These are phyloP conservation scores for Wickerhamomyces hampshirensis DNA, from an alignment of 805 yeast genomes.

Conservation along the genomic window DNA sequence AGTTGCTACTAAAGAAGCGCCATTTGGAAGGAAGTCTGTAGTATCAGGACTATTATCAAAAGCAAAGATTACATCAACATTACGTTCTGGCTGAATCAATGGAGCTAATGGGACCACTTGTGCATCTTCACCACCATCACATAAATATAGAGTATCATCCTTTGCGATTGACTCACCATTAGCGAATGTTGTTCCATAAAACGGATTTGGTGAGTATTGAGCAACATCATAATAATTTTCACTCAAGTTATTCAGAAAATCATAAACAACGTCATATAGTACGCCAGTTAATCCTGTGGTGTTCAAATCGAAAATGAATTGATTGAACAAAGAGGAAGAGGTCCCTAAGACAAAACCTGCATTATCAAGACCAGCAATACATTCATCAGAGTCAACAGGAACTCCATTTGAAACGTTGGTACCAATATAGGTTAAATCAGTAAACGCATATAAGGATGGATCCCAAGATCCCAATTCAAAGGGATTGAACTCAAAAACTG, in stretches of 20 bases:
- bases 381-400: slow-evolving; percentile 41
- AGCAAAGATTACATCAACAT: slow-evolving; percentile 58
- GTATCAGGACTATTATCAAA: slow-evolving; percentile 70
- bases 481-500: slow-evolving; percentile 59
- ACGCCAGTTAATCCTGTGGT: slow-evolving; percentile 44
- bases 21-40: slow-evolving; percentile 57
- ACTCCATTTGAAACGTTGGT: slow-evolving; percentile 56
- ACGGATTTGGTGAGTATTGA: slow-evolving; percentile 67
- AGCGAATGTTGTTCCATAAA: slow-evolving; percentile 39
- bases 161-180: slow-evolving; percentile 32
- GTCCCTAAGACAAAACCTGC: slow-evolving; percentile 81
- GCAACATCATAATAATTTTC: slow-evolving; percentile 61
- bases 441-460: slow-evolving; percentile 58
- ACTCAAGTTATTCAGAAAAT: slow-evolving; percentile 41
- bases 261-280: slow-evolving; percentile 37
- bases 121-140: slow-evolving; percentile 68
- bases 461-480: slow-evolving; percentile 90
- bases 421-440: slow-evolving; percentile 66
- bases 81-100: slow-evolving; percentile 51
- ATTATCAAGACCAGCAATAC: slow-evolving; percentile 72
- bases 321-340: slow-evolving; percentile 76
- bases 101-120: slow-evolving; percentile 63
- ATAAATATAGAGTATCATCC: slow-evolving; percentile 45
- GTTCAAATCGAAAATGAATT: slow-evolving; percentile 53
- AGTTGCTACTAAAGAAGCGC: slow-evolving; percentile 51